Evolutionary conservation across 1,284 basidiomycete species (phyloP), one percentile per base, ranked within the genome.

Genomic region (Austroboletus novae-zelandiae): DNA sequence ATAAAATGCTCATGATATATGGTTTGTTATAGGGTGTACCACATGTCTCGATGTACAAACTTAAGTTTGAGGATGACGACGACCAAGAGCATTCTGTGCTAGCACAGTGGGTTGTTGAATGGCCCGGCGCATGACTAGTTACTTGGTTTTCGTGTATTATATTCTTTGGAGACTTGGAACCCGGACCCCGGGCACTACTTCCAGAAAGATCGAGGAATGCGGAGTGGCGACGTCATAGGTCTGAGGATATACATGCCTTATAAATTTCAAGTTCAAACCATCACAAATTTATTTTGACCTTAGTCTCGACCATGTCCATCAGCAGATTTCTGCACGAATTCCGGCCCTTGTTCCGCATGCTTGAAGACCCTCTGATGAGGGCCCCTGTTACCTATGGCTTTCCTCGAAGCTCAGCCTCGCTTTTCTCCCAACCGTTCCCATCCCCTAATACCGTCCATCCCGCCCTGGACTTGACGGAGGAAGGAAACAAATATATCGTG

Each of bases 21-120:
- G 27, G 31, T 40, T 17, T 14, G 6, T 48, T 41, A 56, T 43
- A 65, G 52, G 69, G 65, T 34, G 64, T 71, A 45, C 71, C 77
- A 65, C 63, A 74, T 45, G 65, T 71, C 54, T 74, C 80, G 3
- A 74, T 72, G 46, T 91, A 91, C 69, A 84, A 84, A 64, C 75
- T 91, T 27, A 87, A 86, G 60, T 91, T 91, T 56, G 88, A 91
- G 61, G 88, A 91, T 53, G 88, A 91, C 54, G 87, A 89, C 55
- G 84, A 89, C 59, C 86, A 88, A 65, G 83, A 86, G 53, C 86
- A 90, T 58, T 61, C 74, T 29, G 86, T 91, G 15, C 70, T 77
- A 23, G 85, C 86, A 2, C 81, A 86, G 47, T 83, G 75, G 76
- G 89, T 91, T 9, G 87, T 90, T 31, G 86, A 87, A 61, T 89